Evolutionary conservation across 768 basidiomycete genomes (phyloP).

Genomic region (Chlorophyllum brunneum): DNA sequence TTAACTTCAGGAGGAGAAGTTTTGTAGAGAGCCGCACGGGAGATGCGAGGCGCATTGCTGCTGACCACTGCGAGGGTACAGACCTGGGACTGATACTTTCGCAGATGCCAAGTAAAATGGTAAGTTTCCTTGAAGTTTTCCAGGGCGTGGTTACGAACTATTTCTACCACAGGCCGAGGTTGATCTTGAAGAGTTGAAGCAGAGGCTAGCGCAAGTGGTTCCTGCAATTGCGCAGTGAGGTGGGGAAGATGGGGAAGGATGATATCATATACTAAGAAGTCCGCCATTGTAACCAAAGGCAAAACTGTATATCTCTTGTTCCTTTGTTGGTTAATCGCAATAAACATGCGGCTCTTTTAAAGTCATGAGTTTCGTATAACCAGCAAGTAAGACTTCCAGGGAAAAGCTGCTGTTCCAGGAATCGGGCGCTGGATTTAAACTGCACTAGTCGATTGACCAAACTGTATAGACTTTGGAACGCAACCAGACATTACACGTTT

Average conservation of each 20-base stretch:
- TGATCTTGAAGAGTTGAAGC: not conserved
- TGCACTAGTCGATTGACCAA: too few relatives aligned
- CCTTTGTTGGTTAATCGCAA: too few relatives aligned
- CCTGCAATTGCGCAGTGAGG: not conserved
- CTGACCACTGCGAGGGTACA: constrained; percentile 27
- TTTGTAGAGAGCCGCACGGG: not conserved
- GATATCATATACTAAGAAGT: too few relatives aligned
- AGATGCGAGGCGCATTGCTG: constrained; percentile 3
- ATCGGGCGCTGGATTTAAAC: too few relatives aligned
- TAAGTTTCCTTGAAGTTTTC: not conserved
- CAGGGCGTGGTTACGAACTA: not conserved
- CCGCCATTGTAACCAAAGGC: too few relatives aligned
- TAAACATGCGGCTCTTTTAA: too few relatives aligned
- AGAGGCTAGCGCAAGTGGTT: not conserved
- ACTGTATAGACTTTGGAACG: too few relatives aligned
- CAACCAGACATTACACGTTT: too few relatives aligned
- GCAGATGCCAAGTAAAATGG: constrained; percentile 14
- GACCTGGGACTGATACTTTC: constrained; percentile 25
- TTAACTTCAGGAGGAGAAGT: constrained; percentile 21
- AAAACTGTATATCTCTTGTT: too few relatives aligned
- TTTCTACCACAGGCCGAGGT: not conserved
- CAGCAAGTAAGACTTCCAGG: too few relatives aligned
- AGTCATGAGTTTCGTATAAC: too few relatives aligned
- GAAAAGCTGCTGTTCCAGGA: too few relatives aligned
- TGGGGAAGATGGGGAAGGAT: not conserved